Base-by-base conservation (phyloP, 176 grass and related monocot genomes). In the Aegilops bicornis region DNA sequence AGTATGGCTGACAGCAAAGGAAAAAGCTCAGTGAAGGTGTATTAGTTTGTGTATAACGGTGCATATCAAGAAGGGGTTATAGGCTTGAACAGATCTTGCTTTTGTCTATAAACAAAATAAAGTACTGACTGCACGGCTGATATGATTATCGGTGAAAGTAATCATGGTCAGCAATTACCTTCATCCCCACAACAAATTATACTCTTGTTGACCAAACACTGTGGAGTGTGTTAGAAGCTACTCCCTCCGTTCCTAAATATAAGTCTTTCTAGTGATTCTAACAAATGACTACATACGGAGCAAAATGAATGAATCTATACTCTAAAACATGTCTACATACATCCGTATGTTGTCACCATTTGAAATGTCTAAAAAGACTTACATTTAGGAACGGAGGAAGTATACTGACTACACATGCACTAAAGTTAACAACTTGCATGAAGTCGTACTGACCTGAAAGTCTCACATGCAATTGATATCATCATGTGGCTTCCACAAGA, bases 371-470 rank as follows among this genome's bases (percentile, higher is more conserved):
- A 31, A 1, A 31, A 31, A 31, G 30, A 31, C 30, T 2, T 31
- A n/a, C n/a, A 31, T 31, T 31, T 31, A 3, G 30, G 30, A 31
- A 31, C 3, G 30, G 30, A 31, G 30, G 30, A 1, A 31, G 30
- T 31, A 31, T 79, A 67, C 80, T 75, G 79, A 69, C 25, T 52
- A 52, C 81, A 72, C 52, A 79, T 84, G 76, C 62, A 87, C 68
- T 48, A 84, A 91, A 84, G 81, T 77, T 85, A 88, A 70, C 82
- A 88, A 19, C 75, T 50, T 27, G 66, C 4, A 79, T 48, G 13
- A 3, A 48, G n/a, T 47, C 0, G 47, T 47, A 43, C 47, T 17
- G 68, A 23, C 45, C 20, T 48, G 8, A 68, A 37, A 80, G 89
- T 84, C 67, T 60, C n/a, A 6, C 19, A 69, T 84, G 81, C 30